Percentiles rank a stretch among this genome's conserved stretches.
Conservation (phyloP, 352 stramenopile species). For the Globisporangium iwayamae region DNA sequence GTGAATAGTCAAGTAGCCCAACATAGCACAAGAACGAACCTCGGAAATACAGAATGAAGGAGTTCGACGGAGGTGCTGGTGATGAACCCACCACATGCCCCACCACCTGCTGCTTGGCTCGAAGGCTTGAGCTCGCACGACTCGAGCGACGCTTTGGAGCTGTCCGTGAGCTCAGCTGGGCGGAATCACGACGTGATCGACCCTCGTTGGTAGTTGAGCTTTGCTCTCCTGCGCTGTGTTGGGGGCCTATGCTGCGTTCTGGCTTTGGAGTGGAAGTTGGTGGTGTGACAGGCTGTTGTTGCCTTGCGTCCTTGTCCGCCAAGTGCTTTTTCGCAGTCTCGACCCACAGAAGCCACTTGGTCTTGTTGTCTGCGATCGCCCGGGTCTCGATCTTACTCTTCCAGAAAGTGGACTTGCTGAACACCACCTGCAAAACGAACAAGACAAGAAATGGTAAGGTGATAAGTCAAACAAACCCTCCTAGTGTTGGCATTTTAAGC, state of each 20-base stretch:
- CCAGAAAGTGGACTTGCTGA: constrained; percentile 84
- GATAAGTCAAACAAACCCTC: neutral
- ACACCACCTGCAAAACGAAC: constrained; percentile 44
- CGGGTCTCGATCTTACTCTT: constrained; percentile 74
- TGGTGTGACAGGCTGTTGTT: neutral
- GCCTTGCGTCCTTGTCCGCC: neutral
- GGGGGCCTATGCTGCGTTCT: neutral
- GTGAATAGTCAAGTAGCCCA: neutral
- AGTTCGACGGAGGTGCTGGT: constrained; percentile 9
- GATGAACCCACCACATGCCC: neutral
- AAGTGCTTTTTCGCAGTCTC: constrained; percentile 58
- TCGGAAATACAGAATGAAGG: constrained; percentile 20
- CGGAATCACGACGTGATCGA: neutral
- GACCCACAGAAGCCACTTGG: constrained; percentile 72
- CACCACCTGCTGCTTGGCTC: constrained; percentile 1
- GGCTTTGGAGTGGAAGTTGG: neutral
- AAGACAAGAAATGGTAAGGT: neutral
- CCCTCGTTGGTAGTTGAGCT: neutral
- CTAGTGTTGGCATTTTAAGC: neutral
- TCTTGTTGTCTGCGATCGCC: constrained; percentile 68
- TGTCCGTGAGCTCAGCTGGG: neutral
- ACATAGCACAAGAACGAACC: constrained; percentile 4
- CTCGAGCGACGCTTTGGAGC: constrained; percentile 13
- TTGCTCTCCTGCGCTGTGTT: neutral
- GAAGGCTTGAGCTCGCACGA: constrained; percentile 9